Conservation (phyloP, 1,284 basidiomycete species). For the Xanthoconium separans region DNA sequence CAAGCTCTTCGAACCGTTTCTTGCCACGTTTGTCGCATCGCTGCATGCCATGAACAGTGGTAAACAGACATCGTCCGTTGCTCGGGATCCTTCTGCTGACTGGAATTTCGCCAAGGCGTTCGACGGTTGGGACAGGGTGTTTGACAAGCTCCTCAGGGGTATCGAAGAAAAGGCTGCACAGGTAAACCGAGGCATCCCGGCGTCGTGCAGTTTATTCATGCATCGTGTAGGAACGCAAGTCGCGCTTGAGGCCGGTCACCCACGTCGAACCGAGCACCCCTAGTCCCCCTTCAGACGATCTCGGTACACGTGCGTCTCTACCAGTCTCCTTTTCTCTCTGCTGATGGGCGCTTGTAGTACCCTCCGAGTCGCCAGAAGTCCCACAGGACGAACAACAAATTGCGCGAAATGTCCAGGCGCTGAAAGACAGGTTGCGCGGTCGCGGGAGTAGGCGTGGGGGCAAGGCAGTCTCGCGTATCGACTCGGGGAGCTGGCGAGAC, state of each 20-base stretch:
- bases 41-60: constrained; percentile 59
- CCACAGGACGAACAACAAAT: constrained; percentile 86
- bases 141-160: constrained; percentile 73
- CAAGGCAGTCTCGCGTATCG: constrained; percentile 49
- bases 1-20: constrained; percentile 80
- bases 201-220: constrained; percentile 2
- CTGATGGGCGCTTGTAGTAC: constrained; percentile 40
- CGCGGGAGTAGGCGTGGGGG: constrained; percentile 60
- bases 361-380: constrained; percentile 54
- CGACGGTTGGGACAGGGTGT: constrained; percentile 80
- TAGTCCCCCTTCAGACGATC: constrained; percentile 62
- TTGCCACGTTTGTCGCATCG: constrained; percentile 79
- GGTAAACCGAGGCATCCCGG: constrained; percentile 36
- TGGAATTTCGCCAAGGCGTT: constrained; percentile 76
- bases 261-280: constrained; percentile 39
- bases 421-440: constrained; percentile 80
- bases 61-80: constrained; percentile 36
- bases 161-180: constrained; percentile 75
- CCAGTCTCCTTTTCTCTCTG: neutral
- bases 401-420: constrained; percentile 86
- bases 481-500: constrained; percentile 58
- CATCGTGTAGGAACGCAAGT: constrained; percentile 60
- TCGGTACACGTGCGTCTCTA: constrained; percentile 45
- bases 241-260: constrained; percentile 49
- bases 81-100: constrained; percentile 37